Evolutionary conservation across 179 eudicot genomes (phyloP).

Genomic region (Beta corolliflora): DNA sequence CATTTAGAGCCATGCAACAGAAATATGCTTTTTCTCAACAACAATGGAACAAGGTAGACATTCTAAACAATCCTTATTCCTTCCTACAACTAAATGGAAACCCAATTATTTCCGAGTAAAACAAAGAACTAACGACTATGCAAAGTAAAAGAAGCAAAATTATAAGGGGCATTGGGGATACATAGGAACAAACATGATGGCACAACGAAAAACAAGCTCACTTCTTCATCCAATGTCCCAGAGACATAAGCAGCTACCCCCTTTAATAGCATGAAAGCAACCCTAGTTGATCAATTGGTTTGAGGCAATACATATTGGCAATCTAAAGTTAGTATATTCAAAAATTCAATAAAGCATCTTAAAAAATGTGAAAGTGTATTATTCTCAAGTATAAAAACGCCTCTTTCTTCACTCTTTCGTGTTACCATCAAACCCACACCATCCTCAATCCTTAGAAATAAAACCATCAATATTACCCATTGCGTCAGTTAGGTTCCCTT

Average conservation of each 20-base stretch:
- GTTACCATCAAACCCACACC: background rate
- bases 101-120: background rate
- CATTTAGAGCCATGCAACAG: background rate
- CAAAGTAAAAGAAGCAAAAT: background rate
- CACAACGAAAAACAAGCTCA: background rate
- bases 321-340: background rate
- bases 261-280: background rate
- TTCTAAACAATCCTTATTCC: background rate
- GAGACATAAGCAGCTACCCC: background rate
- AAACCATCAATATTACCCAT: background rate
- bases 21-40: background rate
- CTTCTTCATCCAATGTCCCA: background rate
- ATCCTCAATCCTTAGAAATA: background rate
- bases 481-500: background rate
- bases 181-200: background rate
- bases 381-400: background rate
- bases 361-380: background rate
- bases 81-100: background rate
- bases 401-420: background rate
- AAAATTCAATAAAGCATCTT: background rate
- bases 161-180: background rate
- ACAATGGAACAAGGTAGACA: background rate
- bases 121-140: background rate
- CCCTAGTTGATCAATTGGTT: background rate
- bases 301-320: background rate